Evolutionary conservation across 2,329 filamentous ascomycete genomes (phyloP).

Genomic region (Pseudogymnoascus sp.): DNA sequence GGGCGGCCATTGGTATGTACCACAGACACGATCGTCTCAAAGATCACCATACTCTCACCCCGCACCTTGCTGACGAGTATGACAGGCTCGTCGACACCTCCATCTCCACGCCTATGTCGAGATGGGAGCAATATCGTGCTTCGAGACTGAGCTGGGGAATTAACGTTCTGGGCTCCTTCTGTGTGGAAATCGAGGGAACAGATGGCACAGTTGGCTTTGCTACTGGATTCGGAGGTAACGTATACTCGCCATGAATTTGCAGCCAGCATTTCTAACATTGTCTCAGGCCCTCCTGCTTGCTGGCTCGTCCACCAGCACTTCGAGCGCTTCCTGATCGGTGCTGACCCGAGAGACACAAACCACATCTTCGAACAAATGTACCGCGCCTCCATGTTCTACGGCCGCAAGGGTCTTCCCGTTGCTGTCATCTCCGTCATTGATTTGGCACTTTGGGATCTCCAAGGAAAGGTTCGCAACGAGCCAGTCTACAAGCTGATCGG

Average conservation of each 20-base stretch:
- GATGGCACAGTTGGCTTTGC: constrained; percentile 93
- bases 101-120: constrained; percentile 87
- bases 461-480: constrained; percentile 86
- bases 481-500: constrained; percentile 94
- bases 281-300: constrained; percentile 71
- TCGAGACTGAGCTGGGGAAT: constrained; percentile 92
- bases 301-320: constrained; percentile 94
- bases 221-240: constrained; percentile 76
- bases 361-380: constrained; percentile 96
- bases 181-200: constrained; percentile 79
- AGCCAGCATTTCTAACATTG: constrained; percentile 13
- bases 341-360: constrained; percentile 86
- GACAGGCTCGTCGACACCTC: constrained; percentile 84
- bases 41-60: not conserved
- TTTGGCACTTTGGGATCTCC: constrained; percentile 83
- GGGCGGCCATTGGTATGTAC: constrained; percentile 56
- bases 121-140: constrained; percentile 80
- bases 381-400: constrained; percentile 92
- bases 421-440: constrained; percentile 94
- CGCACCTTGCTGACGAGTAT: not conserved
- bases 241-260: not conserved
- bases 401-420: constrained; percentile 81
- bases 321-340: constrained; percentile 81
- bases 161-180: constrained; percentile 89
- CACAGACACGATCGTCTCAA: not conserved